Evolutionary conservation across 305 asterid species (phyloP).

Genomic region (Solanum hybrid): DNA sequence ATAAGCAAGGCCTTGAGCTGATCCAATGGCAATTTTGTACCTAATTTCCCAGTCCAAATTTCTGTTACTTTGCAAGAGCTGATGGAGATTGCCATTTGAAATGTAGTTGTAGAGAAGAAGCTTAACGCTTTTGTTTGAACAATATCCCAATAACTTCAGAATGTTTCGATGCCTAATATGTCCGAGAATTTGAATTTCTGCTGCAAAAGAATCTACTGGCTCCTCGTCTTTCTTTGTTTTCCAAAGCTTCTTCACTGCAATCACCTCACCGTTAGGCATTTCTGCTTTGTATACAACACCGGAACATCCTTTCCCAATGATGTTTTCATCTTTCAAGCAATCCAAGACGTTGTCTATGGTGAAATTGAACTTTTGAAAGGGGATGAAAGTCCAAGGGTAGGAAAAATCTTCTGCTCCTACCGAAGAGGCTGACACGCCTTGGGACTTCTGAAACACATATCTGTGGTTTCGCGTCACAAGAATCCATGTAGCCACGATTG

Average conservation of each 20-base stretch:
- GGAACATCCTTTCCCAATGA: constrained; percentile 80
- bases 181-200: constrained; percentile 90
- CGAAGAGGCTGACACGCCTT: constrained; percentile 21
- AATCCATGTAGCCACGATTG: constrained; percentile 46
- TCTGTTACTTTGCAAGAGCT: constrained; percentile 59
- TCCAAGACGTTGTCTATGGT: constrained; percentile 59
- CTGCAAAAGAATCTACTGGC: constrained; percentile 68
- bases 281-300: constrained; percentile 88
- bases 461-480: constrained; percentile 34
- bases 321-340: constrained; percentile 71
- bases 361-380: constrained; percentile 74
- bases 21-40: constrained; percentile 79
- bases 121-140: constrained; percentile 74
- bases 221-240: constrained; percentile 64
- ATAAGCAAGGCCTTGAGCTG: constrained; percentile 93
- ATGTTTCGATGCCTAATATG: constrained; percentile 92
- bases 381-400: constrained; percentile 87
- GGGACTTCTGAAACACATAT: constrained; percentile 33
- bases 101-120: constrained; percentile 85
- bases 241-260: constrained; percentile 94
- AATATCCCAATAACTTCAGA: constrained; percentile 76
- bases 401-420: constrained; percentile 59
- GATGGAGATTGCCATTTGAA: constrained; percentile 79
- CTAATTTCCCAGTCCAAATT: constrained; percentile 90
- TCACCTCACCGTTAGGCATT: constrained; percentile 67